Conservation (phyloP, 1,139 yeast species). For the Hyphopichia pseudoburtonii region DNA sequence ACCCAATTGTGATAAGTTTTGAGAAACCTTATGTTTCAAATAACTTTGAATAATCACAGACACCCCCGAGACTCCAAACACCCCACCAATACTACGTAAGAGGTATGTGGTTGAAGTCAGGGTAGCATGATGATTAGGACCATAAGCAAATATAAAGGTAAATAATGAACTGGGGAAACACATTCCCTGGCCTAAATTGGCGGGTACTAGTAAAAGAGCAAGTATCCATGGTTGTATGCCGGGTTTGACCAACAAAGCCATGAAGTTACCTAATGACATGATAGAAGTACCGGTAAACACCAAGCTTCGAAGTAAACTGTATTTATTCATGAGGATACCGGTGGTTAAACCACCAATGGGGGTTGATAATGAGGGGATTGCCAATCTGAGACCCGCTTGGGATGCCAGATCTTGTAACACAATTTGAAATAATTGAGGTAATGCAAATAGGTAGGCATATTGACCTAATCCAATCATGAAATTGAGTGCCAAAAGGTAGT, state of each 20-base stretch:
- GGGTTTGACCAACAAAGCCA: slow-evolving; percentile 24
- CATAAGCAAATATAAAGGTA: slow-evolving; percentile 35
- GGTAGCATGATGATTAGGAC: slow-evolving; percentile 29
- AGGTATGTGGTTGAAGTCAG: slow-evolving; percentile 40
- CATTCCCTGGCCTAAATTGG: slow-evolving; percentile 42
- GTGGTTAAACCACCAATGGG: slow-evolving; percentile 41
- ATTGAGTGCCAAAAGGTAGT: slow-evolving; percentile 26
- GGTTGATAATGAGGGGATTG: slow-evolving; percentile 38
- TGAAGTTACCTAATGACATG: slow-evolving; percentile 32
- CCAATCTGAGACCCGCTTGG: slow-evolving; percentile 29
- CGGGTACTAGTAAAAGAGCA: slow-evolving; percentile 29
- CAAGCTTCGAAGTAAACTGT: slow-evolving; percentile 17
- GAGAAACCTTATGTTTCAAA: slow-evolving; percentile 12
- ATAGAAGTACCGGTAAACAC: slow-evolving; percentile 28
- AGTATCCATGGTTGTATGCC: slow-evolving; percentile 21
- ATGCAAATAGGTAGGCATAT: slow-evolving; percentile 37
- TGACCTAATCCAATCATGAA: slow-evolving; percentile 37
- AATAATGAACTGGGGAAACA: slow-evolving; percentile 39
- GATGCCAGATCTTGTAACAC: slow-evolving; percentile 27
- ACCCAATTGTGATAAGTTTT: slow-evolving; percentile 9
- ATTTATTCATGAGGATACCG: slow-evolving; percentile 32
- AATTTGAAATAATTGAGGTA: slow-evolving; percentile 39
- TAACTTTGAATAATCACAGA: slow-evolving; percentile 28
- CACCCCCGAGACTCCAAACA: slow-evolving; percentile 40
- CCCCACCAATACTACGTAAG: slow-evolving; percentile 39